Percentiles rank a stretch among this genome's conserved stretches.
These are phyloP conservation scores for Agrostemma githago DNA, from an alignment of 148 eudicot genomes.

Conservation along the genomic window DNA sequence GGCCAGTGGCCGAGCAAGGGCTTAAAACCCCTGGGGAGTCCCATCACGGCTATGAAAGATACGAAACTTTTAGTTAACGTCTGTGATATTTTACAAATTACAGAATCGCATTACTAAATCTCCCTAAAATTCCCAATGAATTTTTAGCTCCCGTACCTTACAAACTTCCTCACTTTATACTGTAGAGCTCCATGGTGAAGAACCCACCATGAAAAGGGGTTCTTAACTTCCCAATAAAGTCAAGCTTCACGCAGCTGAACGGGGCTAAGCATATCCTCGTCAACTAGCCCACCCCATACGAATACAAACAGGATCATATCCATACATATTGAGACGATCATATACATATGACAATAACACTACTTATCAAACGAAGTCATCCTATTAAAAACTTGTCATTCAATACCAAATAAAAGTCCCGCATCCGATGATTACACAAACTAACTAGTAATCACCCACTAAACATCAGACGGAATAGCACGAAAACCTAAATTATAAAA, in stretches of 20 bases:
- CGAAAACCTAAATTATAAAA: slow-evolving; percentile 23
- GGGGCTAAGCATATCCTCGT: neutral
- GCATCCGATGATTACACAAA: neutral
- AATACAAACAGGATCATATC: neutral
- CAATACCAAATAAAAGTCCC: neutral
- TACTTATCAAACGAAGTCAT: neutral
- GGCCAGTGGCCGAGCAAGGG: neutral
- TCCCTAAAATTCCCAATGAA: too few species aligned
- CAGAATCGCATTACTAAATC: too few species aligned
- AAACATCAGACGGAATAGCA: slow-evolving; percentile 15
- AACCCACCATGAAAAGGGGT: neutral
- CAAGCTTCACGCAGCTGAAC: neutral
- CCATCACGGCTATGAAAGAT: too few species aligned
- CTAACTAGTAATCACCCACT: neutral
- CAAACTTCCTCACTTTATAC: neutral
- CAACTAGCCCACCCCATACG: neutral
- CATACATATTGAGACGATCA: neutral
- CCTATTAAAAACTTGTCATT: neutral
- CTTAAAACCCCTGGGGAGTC: too few species aligned
- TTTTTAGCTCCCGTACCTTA: neutral
- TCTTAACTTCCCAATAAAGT: neutral
- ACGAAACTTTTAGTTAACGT: too few species aligned
- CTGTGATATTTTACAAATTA: too few species aligned
- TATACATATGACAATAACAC: neutral
- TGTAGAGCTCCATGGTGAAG: neutral